Conservation (phyloP, 1,139 yeast species). For the Suhomyces guaymorum region DNA sequence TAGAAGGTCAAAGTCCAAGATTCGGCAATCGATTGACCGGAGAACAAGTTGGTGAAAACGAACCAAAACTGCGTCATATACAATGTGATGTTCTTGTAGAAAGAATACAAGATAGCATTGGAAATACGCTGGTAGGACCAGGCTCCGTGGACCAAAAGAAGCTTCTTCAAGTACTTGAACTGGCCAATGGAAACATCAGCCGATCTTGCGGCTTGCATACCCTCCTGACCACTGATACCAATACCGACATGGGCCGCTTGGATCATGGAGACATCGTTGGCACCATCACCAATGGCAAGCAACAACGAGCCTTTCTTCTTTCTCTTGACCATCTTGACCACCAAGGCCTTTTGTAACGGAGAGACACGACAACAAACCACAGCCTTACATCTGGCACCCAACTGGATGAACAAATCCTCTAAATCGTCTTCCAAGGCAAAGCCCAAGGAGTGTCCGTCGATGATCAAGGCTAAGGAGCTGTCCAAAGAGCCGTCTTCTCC, state of each 20-base stretch:
- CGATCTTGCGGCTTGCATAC: constrained; percentile 98
- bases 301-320: constrained; percentile 76
- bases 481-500: constrained; percentile 61
- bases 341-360: constrained; percentile 94
- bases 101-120: constrained; percentile 88
- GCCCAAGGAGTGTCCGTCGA: constrained; percentile 89
- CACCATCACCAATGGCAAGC: constrained; percentile 97
- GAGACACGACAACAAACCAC: constrained; percentile 96
- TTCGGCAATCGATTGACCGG: constrained; percentile 95
- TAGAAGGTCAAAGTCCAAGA: constrained; percentile 97
- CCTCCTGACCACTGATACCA: constrained; percentile 98
- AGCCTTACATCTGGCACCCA: constrained; percentile 89
- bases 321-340: constrained; percentile 81
- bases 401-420: constrained; percentile 73
- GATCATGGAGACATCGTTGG: constrained; percentile 97
- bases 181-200: constrained; percentile 98
- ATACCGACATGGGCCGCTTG: constrained; percentile 99
- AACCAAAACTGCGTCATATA: constrained; percentile 99
- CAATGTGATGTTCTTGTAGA: constrained; percentile 91
- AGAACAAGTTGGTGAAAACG: constrained; percentile 86
- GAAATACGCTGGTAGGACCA: constrained; percentile 97
- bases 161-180: constrained; percentile 78
- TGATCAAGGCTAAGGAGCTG: constrained; percentile 77
- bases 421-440: constrained; percentile 81
- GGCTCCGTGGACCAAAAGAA: constrained; percentile 90